phyloP scores from a whole-genome alignment of 306 rosid genomes.

The Delonix regia region DNA sequence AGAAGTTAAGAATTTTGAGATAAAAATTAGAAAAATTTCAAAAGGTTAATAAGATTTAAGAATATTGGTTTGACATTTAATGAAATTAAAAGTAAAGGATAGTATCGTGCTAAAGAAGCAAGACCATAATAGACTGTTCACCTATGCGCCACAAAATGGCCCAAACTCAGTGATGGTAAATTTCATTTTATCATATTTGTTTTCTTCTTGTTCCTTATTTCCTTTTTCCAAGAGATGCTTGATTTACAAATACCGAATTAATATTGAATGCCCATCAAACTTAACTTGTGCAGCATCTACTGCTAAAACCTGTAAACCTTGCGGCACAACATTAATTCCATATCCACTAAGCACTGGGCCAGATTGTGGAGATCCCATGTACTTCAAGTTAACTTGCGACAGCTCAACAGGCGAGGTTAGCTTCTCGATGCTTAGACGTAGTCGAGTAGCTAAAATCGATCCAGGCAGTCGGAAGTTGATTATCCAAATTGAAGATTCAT shows the following conservation, averaged over 20 bases:
- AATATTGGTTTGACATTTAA: too few species aligned
- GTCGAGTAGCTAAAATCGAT: not conserved
- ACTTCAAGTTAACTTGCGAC: slow-evolving; percentile 40
- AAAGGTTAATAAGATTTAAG: too few species aligned
- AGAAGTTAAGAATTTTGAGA: too few species aligned
- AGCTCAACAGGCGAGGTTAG: not conserved
- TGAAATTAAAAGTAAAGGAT: too few species aligned
- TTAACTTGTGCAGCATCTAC: slow-evolving; percentile 42
- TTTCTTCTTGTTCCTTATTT: not conserved
- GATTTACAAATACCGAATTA: not conserved
- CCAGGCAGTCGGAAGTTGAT: not conserved
- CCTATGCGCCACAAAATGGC: too few species aligned
- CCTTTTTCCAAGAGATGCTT: not conserved
- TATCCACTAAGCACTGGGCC: slow-evolving; percentile 57
- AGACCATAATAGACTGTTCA: too few species aligned
- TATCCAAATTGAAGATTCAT: not conserved
- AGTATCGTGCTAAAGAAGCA: too few species aligned
- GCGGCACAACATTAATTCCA: slow-evolving; percentile 52
- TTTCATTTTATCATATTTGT: not conserved
- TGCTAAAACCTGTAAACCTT: slow-evolving; percentile 39
- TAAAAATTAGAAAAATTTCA: too few species aligned
- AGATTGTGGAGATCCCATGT: slow-evolving; percentile 53
- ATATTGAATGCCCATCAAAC: not conserved
- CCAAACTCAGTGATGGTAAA: too few species aligned
- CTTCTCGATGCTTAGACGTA: slow-evolving; percentile 7